Evolutionary conservation across 495 filamentous ascomycete genomes (phyloP), one percentile per base, ranked within the genome.

Genomic region (Tuber borchii): DNA sequence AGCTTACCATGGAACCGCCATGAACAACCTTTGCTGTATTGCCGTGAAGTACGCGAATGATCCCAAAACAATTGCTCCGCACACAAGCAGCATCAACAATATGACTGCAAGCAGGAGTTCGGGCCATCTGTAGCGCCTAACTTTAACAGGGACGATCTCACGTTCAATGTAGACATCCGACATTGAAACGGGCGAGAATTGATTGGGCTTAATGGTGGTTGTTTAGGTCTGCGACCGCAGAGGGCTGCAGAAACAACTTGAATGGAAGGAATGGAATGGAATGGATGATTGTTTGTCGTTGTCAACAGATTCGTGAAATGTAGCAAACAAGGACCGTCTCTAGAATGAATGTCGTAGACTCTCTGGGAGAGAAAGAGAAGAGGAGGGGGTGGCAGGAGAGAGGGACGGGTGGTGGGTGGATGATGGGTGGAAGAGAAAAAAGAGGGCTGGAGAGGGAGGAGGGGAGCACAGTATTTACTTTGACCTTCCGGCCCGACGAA

Each of bases 41-140:
- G 87, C 83, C 83, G 97, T 91, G 79, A 99, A 97, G 78, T 90
- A 90, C 10, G 91, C 87, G 82, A 93, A 94, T n/a, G 97, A 89
- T 17, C 95, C 96, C 39, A 98, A 88, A 70, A 94, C 92, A 74
- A 90, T 90, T 75, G 91, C 88, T 0, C 91, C 90, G 9, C 91
- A 90, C 0, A 91, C 89, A 1, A 98, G 87, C 86, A 97, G 93
- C 79, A 96, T 87, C 78, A 98, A 87, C 78, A 96, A 90, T 92
- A 96, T 97, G 79, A 97, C 85, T 83, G 97, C 97, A 73, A 99
- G 88, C 83, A 96, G 93, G 74, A 92, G 85, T 81, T 96, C 93
- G 3, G 96, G 96, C 95, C 95, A 99, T 87, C 91, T 91, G 87
- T 97, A 97, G 76, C 88, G 89, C 76, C 91, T 89, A 45, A 90